Conservation (phyloP, 306 rosid genomes). For the Prinsepia uniflora region DNA sequence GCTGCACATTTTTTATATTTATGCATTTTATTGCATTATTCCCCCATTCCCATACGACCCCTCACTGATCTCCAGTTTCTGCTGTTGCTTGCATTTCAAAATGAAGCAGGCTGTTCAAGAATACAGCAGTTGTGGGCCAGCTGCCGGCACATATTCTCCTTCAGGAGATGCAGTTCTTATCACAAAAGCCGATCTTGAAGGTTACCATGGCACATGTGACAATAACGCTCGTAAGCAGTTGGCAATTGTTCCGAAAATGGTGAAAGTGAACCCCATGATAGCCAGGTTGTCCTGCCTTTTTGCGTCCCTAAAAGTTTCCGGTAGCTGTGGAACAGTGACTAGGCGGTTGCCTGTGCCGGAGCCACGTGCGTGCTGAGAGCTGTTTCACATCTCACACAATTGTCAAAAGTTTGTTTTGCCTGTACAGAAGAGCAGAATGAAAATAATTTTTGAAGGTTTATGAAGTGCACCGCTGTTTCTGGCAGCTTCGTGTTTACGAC, state of each 20-base stretch:
- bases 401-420: constrained; percentile 30
- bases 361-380: constrained; percentile 86
- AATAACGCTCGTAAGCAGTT: constrained; percentile 49
- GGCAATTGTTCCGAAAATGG: constrained; percentile 48
- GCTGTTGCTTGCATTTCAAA: constrained; percentile 7
- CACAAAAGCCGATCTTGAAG: constrained; percentile 93
- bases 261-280: constrained; percentile 68
- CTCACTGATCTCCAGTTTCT: constrained; percentile 9
- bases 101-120: constrained; percentile 80
- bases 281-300: constrained; percentile 80
- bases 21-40: not conserved
- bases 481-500: constrained; percentile 48
- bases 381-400: constrained; percentile 1
- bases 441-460: constrained; percentile 36
- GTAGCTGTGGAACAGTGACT: constrained; percentile 42
- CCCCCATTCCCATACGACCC: not conserved
- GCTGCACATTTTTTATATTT: not conserved
- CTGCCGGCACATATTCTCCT: constrained; percentile 51
- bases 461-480: constrained; percentile 29
- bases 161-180: constrained; percentile 83
- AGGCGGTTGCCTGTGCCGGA: constrained; percentile 78
- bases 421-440: constrained; percentile 37
- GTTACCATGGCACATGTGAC: constrained; percentile 52
- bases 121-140: constrained; percentile 41
- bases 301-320: constrained; percentile 68